A percentile compares a stretch with the other conserved stretches of the same genome.
Evolutionary conservation across 148 eudicot genomes (phyloP).

Genomic region (Rhododendron ovatum): DNA sequence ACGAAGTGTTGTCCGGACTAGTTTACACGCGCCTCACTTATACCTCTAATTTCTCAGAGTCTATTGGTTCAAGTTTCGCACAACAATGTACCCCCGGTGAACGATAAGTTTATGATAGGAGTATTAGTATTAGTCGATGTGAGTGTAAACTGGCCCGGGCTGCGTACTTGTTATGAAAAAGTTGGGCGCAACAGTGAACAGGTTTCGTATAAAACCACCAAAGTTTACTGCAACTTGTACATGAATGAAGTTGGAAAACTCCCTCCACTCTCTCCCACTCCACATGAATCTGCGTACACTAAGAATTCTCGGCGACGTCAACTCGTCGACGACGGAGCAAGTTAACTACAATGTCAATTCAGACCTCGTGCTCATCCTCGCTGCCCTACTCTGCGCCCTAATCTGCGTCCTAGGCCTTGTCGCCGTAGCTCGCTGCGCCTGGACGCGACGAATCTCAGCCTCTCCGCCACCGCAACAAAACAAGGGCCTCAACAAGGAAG

Average conservation of each 20-base stretch:
- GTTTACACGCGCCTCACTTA: no score
- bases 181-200: neutral
- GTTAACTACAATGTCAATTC: neutral
- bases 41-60: no score
- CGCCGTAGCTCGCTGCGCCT: slow-evolving; percentile 73
- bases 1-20: no score
- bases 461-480: slow-evolving; percentile 19
- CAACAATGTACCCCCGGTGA: no score
- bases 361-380: slow-evolving; percentile 64
- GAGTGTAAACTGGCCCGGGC: no score
- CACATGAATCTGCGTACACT: neutral
- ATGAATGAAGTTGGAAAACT: neutral
- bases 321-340: neutral
- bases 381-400: slow-evolving; percentile 67
- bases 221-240: neutral
- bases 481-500: slow-evolving; percentile 65
- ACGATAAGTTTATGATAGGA: no score
- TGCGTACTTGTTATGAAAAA: no score
- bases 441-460: slow-evolving; percentile 44
- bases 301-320: neutral
- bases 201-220: neutral
- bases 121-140: no score
- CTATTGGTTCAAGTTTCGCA: no score
- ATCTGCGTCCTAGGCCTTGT: slow-evolving; percentile 78
- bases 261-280: neutral